phyloP scores from a whole-genome alignment of 345 rosid species.

The Dipteronia dyeriana region DNA sequence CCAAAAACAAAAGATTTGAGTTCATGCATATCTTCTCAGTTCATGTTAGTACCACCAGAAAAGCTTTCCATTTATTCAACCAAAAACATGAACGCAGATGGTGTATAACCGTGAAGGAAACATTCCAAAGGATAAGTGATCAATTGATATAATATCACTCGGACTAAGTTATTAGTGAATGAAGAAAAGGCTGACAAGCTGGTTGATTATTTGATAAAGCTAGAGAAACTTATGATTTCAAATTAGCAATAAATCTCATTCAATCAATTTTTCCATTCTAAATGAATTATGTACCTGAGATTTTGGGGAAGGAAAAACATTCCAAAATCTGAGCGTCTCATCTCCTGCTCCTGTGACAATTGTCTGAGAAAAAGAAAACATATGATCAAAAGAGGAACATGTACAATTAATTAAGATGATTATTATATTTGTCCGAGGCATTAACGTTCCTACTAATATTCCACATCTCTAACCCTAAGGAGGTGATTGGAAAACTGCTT shows the following conservation, averaged over 20 bases:
- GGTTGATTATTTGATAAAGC: not conserved
- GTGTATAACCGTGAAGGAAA: not conserved
- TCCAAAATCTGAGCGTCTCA: slow-evolving; percentile 97
- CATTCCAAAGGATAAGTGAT: not conserved
- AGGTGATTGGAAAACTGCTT: not conserved
- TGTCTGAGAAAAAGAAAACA: slow-evolving; percentile 48
- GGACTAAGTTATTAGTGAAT: not conserved
- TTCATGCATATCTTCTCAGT: not conserved
- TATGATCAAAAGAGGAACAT: not conserved
- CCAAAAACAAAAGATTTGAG: not conserved
- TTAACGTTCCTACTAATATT: not conserved
- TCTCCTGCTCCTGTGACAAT: slow-evolving; percentile 99
- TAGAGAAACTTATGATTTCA: not conserved
- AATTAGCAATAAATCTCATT: slow-evolving; percentile 1
- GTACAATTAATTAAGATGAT: not conserved
- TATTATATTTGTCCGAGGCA: not conserved
- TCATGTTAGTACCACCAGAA: not conserved
- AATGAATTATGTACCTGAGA: slow-evolving; percentile 64
- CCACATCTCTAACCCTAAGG: not conserved
- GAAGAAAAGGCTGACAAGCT: not conserved
- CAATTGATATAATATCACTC: not conserved
- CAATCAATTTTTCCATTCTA: not conserved
- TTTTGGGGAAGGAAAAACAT: slow-evolving; percentile 93
- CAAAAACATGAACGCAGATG: not conserved
- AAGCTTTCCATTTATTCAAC: not conserved